Base-by-base conservation (phyloP, 1,139 yeast species). In the Candida albicans region DNA sequence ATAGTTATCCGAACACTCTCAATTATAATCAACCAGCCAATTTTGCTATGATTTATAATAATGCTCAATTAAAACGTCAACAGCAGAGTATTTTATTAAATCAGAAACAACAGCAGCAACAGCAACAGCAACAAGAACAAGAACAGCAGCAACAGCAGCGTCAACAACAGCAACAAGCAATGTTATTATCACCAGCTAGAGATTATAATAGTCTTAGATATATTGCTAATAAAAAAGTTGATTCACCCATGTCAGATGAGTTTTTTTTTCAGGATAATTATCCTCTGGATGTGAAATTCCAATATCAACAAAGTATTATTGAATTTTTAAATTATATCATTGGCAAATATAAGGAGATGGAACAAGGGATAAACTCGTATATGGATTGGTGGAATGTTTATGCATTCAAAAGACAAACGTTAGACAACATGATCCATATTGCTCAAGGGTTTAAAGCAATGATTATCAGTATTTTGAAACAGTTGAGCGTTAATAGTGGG, bases 291-390 rank as follows among this genome's bases (percentile, higher is more conserved):
- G 34, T 26, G 4, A 45, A 48, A 26, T 49, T 46, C 35, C 40
- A 43, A 14, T 47, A 43, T 22, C 45, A 48, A 37, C 47, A 43
- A 28, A 40, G 45, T 28, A 39, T 50, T 18, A 40, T 50, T 27
- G 49, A 47, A 27, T 45, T 50, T 31, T 42, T 50, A 26, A 48
- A 37, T 13, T 48, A 47, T 32, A 38, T 44, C n/a, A 47, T 48
- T 29, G 38, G 37, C 12, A 45, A 41, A 18, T 43, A 41, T 35
- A 47, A 47, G 30, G 47, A 50, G 31, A 37, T 48, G 38, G 51
- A 47, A 22, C 15, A 18, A 8, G 40, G 45, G 11, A 27, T 47
- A 7, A 42, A 35, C 8, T 26, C 28, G 12, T 37, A 41, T 31
- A 37, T 33, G 22, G 26, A 37, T 8, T 40, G 35, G 34, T 50